These are phyloP conservation scores for Cinnamomum micranthum DNA, from an alignment of 164 flowering plant species.

Conservation along the genomic window DNA sequence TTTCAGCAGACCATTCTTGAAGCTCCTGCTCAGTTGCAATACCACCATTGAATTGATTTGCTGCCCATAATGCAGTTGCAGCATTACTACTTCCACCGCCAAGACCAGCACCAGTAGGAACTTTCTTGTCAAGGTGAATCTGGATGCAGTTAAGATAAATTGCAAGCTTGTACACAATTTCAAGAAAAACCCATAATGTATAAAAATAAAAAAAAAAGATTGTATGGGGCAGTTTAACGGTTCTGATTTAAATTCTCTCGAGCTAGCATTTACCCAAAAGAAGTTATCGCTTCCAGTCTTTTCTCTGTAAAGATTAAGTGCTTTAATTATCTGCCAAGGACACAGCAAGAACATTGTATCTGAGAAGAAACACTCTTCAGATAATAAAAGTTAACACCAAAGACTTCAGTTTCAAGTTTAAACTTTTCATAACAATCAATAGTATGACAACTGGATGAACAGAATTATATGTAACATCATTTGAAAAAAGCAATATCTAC, in stretches of 20 bases:
- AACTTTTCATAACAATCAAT: too few relatives aligned
- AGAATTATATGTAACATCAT: too few relatives aligned
- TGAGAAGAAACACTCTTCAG: not conserved
- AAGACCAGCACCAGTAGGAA: conserved; percentile 97
- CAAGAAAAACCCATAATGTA: not conserved
- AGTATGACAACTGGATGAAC: too few relatives aligned
- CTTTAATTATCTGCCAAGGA: conserved; percentile 75
- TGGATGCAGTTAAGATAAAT: conserved; percentile 20
- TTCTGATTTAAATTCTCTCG: not conserved
- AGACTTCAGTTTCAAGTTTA: not conserved
- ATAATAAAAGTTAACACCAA: not conserved
- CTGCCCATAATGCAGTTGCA: conserved; percentile 99
- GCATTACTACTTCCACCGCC: conserved; percentile 99
- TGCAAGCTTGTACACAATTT: not conserved
- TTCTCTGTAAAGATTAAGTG: conserved; percentile 83
- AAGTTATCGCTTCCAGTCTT: conserved; percentile 74
- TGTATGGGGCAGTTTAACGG: not conserved
- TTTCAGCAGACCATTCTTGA: conserved; percentile 96
- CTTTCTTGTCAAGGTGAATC: conserved; percentile 95
- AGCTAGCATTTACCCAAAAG: conserved; percentile 64
- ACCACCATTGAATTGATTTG: conserved; percentile 81
- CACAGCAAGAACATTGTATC: not conserved
- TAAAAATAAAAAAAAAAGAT: not conserved
- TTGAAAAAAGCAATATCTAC: too few relatives aligned
- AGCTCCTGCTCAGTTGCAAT: conserved; percentile 83